Conservation (phyloP, 2,329 filamentous ascomycete genomes). For the Chrysoporthe puriensis region DNA sequence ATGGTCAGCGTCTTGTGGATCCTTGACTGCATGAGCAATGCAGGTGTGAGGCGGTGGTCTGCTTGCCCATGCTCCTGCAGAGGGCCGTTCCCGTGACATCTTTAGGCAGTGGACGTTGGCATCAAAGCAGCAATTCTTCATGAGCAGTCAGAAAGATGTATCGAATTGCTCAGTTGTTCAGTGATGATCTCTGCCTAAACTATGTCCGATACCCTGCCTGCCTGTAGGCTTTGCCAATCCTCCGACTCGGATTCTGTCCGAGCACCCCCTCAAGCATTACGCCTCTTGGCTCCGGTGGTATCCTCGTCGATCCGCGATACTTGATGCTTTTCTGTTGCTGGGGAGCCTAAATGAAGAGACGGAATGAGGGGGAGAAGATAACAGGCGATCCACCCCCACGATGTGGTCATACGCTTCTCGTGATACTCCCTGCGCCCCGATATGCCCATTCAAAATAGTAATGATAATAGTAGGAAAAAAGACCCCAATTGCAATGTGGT, state of each 20-base stretch:
- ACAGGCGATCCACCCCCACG: slow-evolving; percentile 7
- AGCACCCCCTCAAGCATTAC: neutral
- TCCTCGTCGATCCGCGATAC: neutral
- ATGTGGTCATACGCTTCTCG: slow-evolving; percentile 5
- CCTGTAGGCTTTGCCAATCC: neutral
- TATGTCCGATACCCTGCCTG: neutral
- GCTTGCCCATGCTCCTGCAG: slow-evolving; percentile 9
- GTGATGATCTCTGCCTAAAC: slow-evolving; percentile 3
- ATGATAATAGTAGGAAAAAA: neutral
- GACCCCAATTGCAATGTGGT: neutral
- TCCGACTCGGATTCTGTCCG: slow-evolving; percentile 5
- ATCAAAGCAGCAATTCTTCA: neutral
- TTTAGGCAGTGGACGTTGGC: neutral
- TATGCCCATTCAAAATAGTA: neutral
- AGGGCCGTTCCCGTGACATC: slow-evolving; percentile 2
- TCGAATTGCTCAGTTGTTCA: neutral
- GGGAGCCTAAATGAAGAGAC: neutral
- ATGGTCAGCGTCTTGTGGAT: neutral
- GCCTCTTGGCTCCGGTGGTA: neutral
- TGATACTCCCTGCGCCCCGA: neutral
- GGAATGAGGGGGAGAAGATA: slow-evolving; percentile 2
- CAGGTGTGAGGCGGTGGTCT: slow-evolving; percentile 1
- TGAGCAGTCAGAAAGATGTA: neutral
- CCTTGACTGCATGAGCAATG: neutral
- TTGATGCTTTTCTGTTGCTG: slow-evolving; percentile 1